Conservation (phyloP, 2,329 filamentous ascomycete genomes). For the Diaporthe vaccinii region DNA sequence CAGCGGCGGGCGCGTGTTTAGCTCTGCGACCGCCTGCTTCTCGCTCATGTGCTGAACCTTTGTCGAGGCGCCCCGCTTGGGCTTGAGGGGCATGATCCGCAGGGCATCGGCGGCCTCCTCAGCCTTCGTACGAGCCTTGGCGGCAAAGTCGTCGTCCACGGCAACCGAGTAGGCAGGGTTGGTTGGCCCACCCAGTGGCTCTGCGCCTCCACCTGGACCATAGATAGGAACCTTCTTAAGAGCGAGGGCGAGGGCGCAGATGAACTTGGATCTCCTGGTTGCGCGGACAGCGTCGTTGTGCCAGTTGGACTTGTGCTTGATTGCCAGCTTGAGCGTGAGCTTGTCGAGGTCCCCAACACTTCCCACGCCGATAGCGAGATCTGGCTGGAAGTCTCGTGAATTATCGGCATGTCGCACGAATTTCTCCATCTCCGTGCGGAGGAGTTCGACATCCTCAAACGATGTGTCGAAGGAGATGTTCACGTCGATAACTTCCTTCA, state of each 20-base stretch:
- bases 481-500: slow-evolving; percentile 87
- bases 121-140: slow-evolving; percentile 71
- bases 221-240: slow-evolving; percentile 90
- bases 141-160: slow-evolving; percentile 78
- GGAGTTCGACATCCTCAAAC: slow-evolving; percentile 89
- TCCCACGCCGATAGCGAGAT: slow-evolving; percentile 82
- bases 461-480: slow-evolving; percentile 88
- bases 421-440: slow-evolving; percentile 85
- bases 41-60: slow-evolving; percentile 45
- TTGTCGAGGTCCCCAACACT: slow-evolving; percentile 90
- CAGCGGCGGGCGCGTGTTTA: slow-evolving; percentile 40
- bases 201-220: slow-evolving; percentile 79
- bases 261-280: slow-evolving; percentile 91
- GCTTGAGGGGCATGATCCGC: slow-evolving; percentile 71
- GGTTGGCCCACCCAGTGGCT: slow-evolving; percentile 71
- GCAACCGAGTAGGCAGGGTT: slow-evolving; percentile 88
- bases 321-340: slow-evolving; percentile 83
- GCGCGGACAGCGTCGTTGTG: slow-evolving; percentile 87
- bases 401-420: slow-evolving; percentile 91
- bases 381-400: slow-evolving; percentile 88
- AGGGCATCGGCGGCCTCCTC: slow-evolving; percentile 72
- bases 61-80: slow-evolving; percentile 29
- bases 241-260: slow-evolving; percentile 90
- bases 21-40: slow-evolving; percentile 48
- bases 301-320: slow-evolving; percentile 95